Evolutionary conservation across 805 yeast genomes (phyloP).

Genomic region (Teunomyces tritomae): DNA sequence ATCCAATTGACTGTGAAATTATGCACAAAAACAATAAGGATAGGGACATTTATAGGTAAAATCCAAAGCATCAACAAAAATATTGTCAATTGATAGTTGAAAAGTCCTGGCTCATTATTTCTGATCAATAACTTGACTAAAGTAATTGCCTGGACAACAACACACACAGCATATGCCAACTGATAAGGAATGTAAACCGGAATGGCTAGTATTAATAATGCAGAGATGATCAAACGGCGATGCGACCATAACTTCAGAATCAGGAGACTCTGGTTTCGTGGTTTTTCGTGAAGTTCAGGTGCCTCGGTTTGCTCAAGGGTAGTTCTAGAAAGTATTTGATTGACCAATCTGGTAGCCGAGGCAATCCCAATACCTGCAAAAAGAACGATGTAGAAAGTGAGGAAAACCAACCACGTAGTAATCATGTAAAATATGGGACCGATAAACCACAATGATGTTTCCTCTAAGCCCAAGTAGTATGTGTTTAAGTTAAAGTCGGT

Average conservation of each 20-base stretch:
- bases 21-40: conserved; percentile 76
- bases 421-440: conserved; percentile 56
- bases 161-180: conserved; percentile 63
- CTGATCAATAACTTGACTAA: conserved; percentile 34
- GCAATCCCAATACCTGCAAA: conserved; percentile 7
- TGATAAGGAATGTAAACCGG: conserved; percentile 77
- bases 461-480: conserved; percentile 69
- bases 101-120: conserved; percentile 24
- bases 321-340: background rate
- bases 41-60: conserved; percentile 75
- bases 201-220: conserved; percentile 43
- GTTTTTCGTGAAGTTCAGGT: background rate
- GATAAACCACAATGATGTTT: conserved; percentile 49
- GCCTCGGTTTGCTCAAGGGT: background rate
- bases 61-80: conserved; percentile 72
- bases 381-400: conserved; percentile 27
- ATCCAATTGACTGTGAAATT: conserved; percentile 75
- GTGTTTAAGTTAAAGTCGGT: conserved; percentile 44
- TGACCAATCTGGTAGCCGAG: background rate
- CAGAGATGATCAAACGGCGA: conserved; percentile 26
- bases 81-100: conserved; percentile 62
- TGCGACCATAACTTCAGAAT: conserved; percentile 2
- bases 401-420: conserved; percentile 42
- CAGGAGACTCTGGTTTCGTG: background rate
- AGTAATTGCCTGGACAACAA: conserved; percentile 56